These are phyloP conservation scores for Cyberlindnera mycetangii DNA, from an alignment of 805 yeast species.

Conservation along the genomic window DNA sequence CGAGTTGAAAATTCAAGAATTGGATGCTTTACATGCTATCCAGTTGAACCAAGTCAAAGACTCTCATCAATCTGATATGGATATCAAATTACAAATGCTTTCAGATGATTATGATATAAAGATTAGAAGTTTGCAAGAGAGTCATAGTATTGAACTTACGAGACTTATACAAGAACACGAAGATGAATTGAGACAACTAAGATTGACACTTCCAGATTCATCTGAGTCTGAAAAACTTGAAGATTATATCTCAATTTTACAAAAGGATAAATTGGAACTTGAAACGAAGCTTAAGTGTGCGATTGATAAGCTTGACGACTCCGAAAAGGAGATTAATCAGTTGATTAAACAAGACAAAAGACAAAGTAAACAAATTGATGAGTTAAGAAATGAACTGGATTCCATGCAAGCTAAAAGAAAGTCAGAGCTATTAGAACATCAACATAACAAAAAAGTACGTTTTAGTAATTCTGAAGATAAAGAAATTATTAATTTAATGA, in stretches of 20 bases:
- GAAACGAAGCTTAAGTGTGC: conserved; percentile 6
- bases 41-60: conserved; percentile 34
- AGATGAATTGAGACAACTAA: background rate
- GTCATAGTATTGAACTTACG: background rate
- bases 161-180: background rate
- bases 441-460: conserved; percentile 14
- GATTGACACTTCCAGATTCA: background rate
- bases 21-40: conserved; percentile 32
- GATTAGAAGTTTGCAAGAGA: conserved; percentile 25
- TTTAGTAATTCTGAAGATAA: conserved; percentile 17
- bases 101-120: conserved; percentile 33
- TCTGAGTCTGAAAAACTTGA: conserved; percentile 1
- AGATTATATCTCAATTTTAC: conserved; percentile 1
- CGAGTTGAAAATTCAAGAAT: conserved; percentile 35
- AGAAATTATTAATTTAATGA: background rate
- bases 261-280: background rate
- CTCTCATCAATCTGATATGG: conserved; percentile 26
- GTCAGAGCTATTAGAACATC: conserved; percentile 6
- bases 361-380: conserved; percentile 14
- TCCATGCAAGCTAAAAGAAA: conserved; percentile 18
- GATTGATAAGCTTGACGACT: conserved; percentile 9
- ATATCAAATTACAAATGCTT: conserved; percentile 30
- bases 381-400: conserved; percentile 10
- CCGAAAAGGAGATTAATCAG: conserved; percentile 14
- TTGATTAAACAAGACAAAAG: conserved; percentile 17